Evolutionary conservation across 148 eudicot species (phyloP), one percentile per base, ranked within the genome.

Genomic region (Gaultheria prostrata): DNA sequence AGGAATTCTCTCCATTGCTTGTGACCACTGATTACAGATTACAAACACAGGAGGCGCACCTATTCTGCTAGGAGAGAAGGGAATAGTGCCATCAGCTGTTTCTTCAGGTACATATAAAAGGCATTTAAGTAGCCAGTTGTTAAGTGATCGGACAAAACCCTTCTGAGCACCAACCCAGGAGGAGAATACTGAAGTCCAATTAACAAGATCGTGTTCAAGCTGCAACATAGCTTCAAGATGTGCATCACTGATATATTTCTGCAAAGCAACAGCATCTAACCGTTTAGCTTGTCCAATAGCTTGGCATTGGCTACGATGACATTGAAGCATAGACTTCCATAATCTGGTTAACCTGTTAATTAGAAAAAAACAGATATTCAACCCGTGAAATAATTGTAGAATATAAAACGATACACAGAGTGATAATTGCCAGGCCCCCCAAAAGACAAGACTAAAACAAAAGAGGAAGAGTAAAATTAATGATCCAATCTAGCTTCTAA

Each of bases 1-100:
- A 30, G 99, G 92, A 77, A 92, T 85, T 87, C 92, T 86, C 33
- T 95, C 98, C 85, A 97, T 50, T 43, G 98, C 89, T 79, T 93
- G 98, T 59, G 92, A 86, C 99, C 99, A 97, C 70, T 95, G 98
- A 84, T 95, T 83, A 81, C 99, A 95, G 56, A 95, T 84, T 11
- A 93, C 95, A 79, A 97, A 97, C 6, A 97, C 81, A 3, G 98
- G 94, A 15, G 99, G 99, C 1, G 97, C 98, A 26, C 99, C 98
- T 10, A 93, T 90, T 73, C 98, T 90, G 48, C 98, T 92, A 8
- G 99, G 99, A 61, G 99, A 97, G 80, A 89, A 95, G 20, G 98
- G 99, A 82, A 89, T 93, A 30, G 82, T 12, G 24, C 99, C 99
- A 82, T 97, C 99, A 20, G 89, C 71, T 20, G 99, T 97, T 87